These are phyloP conservation scores for Rhododendron ovatum DNA, from an alignment of 148 eudicot species.

Conservation along the genomic window DNA sequence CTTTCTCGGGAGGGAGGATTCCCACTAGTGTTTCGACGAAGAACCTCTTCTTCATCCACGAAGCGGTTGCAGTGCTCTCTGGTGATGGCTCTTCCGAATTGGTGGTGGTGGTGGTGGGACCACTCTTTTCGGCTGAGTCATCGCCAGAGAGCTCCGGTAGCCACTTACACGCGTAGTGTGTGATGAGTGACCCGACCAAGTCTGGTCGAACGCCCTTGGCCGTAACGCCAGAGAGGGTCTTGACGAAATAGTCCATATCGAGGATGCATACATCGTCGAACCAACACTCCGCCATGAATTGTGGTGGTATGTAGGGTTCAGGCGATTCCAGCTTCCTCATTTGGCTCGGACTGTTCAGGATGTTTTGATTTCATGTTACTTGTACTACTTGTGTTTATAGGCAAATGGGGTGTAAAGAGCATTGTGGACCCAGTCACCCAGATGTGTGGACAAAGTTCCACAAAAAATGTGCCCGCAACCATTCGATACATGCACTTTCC, in stretches of 20 bases:
- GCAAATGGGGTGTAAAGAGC: not conserved
- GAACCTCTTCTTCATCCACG: constrained; percentile 58
- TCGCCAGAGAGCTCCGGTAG: constrained; percentile 64
- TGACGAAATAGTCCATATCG: constrained; percentile 76
- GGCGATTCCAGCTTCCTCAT: constrained; percentile 17
- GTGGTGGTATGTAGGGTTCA: constrained; percentile 22
- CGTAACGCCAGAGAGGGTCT: constrained; percentile 53
- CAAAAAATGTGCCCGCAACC: not conserved
- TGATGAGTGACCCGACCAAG: constrained; percentile 72
- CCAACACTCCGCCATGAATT: constrained; percentile 31
- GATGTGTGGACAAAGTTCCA: not conserved
- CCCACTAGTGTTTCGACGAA: constrained; percentile 62
- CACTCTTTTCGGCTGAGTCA: not conserved
- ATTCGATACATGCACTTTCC: not conserved
- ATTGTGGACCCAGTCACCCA: not conserved
- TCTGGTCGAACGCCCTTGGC: constrained; percentile 70
- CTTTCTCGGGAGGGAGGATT: constrained; percentile 64
- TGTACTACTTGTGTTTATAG: not conserved
- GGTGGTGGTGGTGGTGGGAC: not conserved
- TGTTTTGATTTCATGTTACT: not conserved
- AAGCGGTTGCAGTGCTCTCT: constrained; percentile 29
- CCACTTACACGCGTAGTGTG: constrained; percentile 73
- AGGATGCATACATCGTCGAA: constrained; percentile 48
- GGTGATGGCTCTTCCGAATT: constrained; percentile 13
- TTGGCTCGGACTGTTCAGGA: not conserved